These are phyloP conservation scores for Zygosaccharomyces lentus DNA, from an alignment of 805 yeast species.

Conservation along the genomic window DNA sequence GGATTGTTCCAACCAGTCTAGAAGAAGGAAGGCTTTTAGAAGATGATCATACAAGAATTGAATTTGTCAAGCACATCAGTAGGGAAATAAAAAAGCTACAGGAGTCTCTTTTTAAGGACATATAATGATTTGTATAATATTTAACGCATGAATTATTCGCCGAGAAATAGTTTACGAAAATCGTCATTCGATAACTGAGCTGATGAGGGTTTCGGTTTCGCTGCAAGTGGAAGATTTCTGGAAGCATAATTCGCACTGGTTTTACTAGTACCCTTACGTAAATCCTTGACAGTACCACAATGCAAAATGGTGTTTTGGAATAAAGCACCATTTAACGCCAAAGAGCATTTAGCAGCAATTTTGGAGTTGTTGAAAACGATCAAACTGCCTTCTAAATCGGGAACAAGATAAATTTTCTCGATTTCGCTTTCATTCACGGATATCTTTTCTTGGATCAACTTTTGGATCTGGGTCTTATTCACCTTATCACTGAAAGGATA, in stretches of 20 bases:
- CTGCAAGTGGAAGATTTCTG: background rate
- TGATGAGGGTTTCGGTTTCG: background rate
- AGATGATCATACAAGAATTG: conserved; percentile 40
- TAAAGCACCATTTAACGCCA: conserved; percentile 39
- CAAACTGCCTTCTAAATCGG: conserved; percentile 46
- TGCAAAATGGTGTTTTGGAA: conserved; percentile 37
- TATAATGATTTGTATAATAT: conserved; percentile 5
- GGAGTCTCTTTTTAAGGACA: conserved; percentile 35
- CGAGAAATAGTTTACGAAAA: conserved; percentile 37
- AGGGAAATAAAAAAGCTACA: conserved; percentile 52
- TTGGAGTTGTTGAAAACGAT: conserved; percentile 42
- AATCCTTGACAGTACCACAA: conserved; percentile 36
- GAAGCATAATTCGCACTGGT: background rate
- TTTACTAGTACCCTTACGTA: conserved; percentile 17
- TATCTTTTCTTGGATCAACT: conserved; percentile 15
- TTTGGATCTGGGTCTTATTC: conserved; percentile 21
- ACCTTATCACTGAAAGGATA: conserved; percentile 31
- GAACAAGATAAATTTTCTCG: conserved; percentile 41
- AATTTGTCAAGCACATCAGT: conserved; percentile 45
- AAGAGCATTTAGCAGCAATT: conserved; percentile 49
- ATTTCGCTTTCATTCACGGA: conserved; percentile 26
- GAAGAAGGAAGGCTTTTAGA: conserved; percentile 63
- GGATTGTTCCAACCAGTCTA: conserved; percentile 56
- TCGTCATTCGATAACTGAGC: conserved; percentile 37
- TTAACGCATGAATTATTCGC: conserved; percentile 13